Evolutionary conservation across 2,329 filamentous ascomycete species (phyloP).

Genomic region (Xylaria sp.): DNA sequence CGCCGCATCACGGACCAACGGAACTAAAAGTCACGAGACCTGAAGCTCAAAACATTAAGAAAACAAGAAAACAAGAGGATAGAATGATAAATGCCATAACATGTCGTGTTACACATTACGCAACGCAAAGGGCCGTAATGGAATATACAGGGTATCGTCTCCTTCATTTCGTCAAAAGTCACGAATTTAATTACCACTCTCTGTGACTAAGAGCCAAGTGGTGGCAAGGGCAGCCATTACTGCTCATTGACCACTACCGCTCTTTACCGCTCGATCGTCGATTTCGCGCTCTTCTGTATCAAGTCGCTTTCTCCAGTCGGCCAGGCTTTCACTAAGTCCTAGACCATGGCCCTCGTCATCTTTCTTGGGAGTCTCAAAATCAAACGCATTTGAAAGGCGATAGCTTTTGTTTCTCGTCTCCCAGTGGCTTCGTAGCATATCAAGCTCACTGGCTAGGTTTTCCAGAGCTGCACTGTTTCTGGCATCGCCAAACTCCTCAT

Average conservation of each 20-base stretch:
- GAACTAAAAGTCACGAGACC: conserved; percentile 10
- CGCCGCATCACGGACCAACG: conserved; percentile 13
- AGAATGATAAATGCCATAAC: conserved; percentile 39
- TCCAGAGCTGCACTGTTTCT: conserved; percentile 80
- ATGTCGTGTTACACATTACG: conserved; percentile 43
- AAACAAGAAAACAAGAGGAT: conserved; percentile 30
- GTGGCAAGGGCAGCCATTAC: conserved; percentile 13
- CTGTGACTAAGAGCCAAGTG: not conserved
- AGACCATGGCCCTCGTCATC: conserved; percentile 58
- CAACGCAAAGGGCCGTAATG: conserved; percentile 33
- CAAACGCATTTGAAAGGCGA: conserved; percentile 87
- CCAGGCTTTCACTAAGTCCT: conserved; percentile 76
- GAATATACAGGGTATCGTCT: conserved; percentile 43
- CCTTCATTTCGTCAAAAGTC: conserved; percentile 34
- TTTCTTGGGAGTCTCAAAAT: conserved; percentile 73
- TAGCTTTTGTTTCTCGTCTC: conserved; percentile 96
- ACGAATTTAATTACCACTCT: conserved; percentile 22
- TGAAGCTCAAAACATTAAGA: conserved; percentile 4
- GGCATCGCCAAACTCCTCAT: conserved; percentile 66
- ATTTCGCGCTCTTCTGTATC: conserved; percentile 64
- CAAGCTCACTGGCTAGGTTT: conserved; percentile 90
- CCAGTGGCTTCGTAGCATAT: conserved; percentile 91
- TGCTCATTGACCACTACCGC: conserved; percentile 36
- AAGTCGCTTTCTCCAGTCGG: conserved; percentile 82
- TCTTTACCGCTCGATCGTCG: conserved; percentile 37